Conservation (phyloP, 176 grass and related monocot species). For the Bolboschoenus planiculmis region DNA sequence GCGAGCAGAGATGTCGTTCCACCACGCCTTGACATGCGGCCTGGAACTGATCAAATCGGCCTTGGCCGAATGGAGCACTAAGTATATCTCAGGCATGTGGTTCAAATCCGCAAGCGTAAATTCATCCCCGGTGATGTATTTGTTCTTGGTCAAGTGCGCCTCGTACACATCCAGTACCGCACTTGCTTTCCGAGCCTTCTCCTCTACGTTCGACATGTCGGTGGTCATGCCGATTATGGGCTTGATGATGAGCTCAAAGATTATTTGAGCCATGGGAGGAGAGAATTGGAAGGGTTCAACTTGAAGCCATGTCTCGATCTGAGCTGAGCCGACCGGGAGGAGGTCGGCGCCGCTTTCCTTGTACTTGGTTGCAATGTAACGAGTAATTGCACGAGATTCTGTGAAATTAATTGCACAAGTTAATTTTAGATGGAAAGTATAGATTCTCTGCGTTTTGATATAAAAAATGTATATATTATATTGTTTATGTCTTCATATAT, state of each 20-base stretch:
- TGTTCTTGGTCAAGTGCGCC: conserved; percentile 38
- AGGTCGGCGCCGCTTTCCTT: conserved; percentile 26
- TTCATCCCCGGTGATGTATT: conserved; percentile 55
- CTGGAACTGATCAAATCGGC: conserved; percentile 40
- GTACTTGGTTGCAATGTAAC: conserved; percentile 69
- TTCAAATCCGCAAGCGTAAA: conserved; percentile 79
- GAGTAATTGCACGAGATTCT: conserved; percentile 82
- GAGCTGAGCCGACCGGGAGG: conserved; percentile 21
- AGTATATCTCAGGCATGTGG: conserved; percentile 39
- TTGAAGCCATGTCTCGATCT: conserved; percentile 67
- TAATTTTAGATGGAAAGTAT: too few species aligned
- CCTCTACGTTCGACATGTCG: conserved; percentile 40
- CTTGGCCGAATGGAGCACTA: conserved; percentile 37
- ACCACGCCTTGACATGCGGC: conserved; percentile 69
- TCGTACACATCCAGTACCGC: conserved; percentile 81
- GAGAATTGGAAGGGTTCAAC: conserved; percentile 71
- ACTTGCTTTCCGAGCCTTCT: conserved; percentile 27
- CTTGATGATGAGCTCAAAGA: conserved; percentile 48
- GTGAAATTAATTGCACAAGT: neutral
- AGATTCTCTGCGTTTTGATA: too few species aligned
- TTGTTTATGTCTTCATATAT: too few species aligned
- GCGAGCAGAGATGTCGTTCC: conserved; percentile 45
- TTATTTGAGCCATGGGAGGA: conserved; percentile 12
- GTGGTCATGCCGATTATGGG: conserved; percentile 39
- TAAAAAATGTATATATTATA: too few species aligned